Evolutionary conservation across 2,329 filamentous ascomycete genomes (phyloP).

Genomic region (Dothistroma septosporum): DNA sequence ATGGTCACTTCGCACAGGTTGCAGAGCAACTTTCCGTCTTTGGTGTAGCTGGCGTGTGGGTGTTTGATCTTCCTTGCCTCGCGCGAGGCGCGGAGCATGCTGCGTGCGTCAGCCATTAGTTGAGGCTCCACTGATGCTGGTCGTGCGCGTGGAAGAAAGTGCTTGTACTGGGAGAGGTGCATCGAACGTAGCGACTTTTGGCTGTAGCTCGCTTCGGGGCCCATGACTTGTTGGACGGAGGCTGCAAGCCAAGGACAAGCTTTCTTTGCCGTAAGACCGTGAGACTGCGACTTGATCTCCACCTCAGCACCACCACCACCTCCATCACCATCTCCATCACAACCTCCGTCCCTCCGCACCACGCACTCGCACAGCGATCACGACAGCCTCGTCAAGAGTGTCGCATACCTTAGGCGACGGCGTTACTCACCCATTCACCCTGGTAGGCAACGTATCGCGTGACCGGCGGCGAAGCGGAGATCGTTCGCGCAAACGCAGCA

Average conservation of each 20-base stretch:
- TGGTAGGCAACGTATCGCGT: not conserved
- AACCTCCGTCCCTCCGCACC: not conserved
- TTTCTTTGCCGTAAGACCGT: not conserved
- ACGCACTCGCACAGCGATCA: not conserved
- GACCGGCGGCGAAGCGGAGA: not conserved
- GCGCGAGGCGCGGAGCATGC: slow-evolving; percentile 73
- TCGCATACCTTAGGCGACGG: not conserved
- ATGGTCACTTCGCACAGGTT: slow-evolving; percentile 61
- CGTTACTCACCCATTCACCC: not conserved
- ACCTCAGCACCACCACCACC: not conserved
- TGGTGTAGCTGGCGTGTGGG: slow-evolving; percentile 63
- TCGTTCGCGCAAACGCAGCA: not conserved
- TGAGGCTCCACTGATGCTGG: not conserved
- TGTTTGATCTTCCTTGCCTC: slow-evolving; percentile 69
- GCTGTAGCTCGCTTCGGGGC: not conserved
- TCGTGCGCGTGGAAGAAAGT: not conserved
- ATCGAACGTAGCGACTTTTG: slow-evolving; percentile 1
- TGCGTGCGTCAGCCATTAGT: slow-evolving; percentile 72
- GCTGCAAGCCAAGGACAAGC: not conserved
- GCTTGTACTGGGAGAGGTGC: not conserved
- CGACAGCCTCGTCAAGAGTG: not conserved
- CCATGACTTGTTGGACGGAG: not conserved
- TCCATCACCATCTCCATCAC: not conserved
- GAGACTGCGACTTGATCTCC: not conserved
- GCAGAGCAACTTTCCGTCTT: slow-evolving; percentile 64